Evolutionary conservation across 2,329 filamentous ascomycete species (phyloP).

Genomic region (Aspergillus terreus): DNA sequence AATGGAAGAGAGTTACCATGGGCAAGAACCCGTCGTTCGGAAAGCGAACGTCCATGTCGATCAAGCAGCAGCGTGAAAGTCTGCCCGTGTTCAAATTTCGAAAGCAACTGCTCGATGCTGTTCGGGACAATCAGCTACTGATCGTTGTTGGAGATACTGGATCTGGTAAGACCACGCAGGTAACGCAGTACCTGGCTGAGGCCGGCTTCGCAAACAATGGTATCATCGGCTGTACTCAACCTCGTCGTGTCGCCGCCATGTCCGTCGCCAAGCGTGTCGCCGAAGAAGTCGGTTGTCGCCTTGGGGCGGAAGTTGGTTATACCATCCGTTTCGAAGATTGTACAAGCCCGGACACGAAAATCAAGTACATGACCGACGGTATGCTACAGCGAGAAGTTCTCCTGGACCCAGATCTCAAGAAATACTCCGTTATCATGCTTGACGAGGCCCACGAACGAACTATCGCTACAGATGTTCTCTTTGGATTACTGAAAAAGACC

Average conservation of each 20-base stretch:
- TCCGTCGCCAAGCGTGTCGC: constrained; percentile 95
- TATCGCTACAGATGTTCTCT: constrained; percentile 91
- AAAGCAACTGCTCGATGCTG: constrained; percentile 79
- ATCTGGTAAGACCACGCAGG: constrained; percentile 93
- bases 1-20: constrained; percentile 85
- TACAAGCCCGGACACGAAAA: constrained; percentile 80
- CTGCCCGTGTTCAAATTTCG: constrained; percentile 88
- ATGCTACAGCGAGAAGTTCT: constrained; percentile 96
- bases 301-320: constrained; percentile 93
- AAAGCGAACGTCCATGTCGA: constrained; percentile 83
- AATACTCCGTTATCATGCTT: constrained; percentile 96
- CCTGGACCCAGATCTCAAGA: constrained; percentile 79
- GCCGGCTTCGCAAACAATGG: constrained; percentile 82
- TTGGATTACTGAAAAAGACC: constrained; percentile 91
- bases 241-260: constrained; percentile 94
- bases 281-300: constrained; percentile 86
- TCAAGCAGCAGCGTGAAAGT: constrained; percentile 89
- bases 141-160: constrained; percentile 98
- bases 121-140: constrained; percentile 81
- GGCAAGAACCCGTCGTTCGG: constrained; percentile 77
- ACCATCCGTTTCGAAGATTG: constrained; percentile 97
- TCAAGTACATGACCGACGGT: constrained; percentile 99
- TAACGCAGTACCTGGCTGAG: constrained; percentile 93
- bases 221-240: constrained; percentile 94
- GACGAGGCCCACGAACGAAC: constrained; percentile 98